A percentile compares a stretch with the other conserved stretches of the same genome.
Conservation (phyloP, 2,329 filamentous ascomycete genomes). For the Cercospora zeina region DNA sequence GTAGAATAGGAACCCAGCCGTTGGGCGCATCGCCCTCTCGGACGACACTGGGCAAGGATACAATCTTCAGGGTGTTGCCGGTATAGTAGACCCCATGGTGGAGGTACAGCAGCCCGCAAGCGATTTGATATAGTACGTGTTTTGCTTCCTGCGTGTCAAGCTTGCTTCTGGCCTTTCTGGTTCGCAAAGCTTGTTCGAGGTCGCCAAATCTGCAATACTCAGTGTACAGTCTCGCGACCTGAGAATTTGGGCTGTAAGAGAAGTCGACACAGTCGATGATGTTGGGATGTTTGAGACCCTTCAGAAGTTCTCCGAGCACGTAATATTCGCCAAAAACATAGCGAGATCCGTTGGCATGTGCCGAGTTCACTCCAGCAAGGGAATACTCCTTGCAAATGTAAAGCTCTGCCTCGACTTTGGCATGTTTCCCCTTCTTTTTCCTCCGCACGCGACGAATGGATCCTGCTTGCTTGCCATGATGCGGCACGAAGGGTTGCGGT, state of each 20-base stretch:
- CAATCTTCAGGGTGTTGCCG: background rate
- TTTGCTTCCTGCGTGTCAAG: background rate
- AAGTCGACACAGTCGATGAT: background rate
- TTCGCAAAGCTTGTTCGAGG: background rate
- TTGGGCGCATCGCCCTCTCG: too few relatives aligned
- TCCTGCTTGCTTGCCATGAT: background rate
- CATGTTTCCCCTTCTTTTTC: too few relatives aligned
- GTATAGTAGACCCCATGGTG: background rate
- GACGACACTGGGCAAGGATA: background rate
- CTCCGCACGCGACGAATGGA: too few relatives aligned
- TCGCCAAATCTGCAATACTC: background rate
- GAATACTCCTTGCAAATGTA: background rate
- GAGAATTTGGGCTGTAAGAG: too few relatives aligned
- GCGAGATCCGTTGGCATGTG: background rate
- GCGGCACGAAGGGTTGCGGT: too few relatives aligned
- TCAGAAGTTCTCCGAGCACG: background rate
- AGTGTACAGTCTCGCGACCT: background rate
- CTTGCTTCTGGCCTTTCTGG: background rate
- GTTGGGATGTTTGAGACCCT: background rate
- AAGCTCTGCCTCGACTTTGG: background rate
- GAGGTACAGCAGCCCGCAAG: background rate
- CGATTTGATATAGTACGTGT: background rate
- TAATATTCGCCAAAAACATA: background rate
- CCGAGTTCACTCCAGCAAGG: background rate
- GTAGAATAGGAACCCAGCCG: too few relatives aligned